phyloP scores from a whole-genome alignment of 345 rosid genomes.

The Acer negundo region DNA sequence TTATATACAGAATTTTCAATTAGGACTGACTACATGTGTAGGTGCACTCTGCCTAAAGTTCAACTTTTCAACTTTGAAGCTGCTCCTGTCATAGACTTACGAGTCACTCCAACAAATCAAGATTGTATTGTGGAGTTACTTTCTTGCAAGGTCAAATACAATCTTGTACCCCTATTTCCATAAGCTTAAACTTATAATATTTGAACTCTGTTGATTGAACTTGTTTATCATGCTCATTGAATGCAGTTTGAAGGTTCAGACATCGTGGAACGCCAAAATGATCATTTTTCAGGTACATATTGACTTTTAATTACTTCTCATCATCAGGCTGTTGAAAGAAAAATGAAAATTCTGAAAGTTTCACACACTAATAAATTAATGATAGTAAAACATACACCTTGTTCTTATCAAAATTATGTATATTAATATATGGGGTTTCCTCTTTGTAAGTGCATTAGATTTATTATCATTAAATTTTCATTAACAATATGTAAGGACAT shows the following conservation, averaged over 20 bases:
- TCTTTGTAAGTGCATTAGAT: not conserved
- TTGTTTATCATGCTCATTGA: constrained; percentile 6
- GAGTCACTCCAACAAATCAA: constrained; percentile 57
- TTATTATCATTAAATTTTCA: not conserved
- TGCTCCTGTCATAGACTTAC: constrained; percentile 65
- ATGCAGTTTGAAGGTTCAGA: constrained; percentile 79
- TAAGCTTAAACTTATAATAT: too few species aligned
- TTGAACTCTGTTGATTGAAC: not conserved
- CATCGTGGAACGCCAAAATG: constrained; percentile 66
- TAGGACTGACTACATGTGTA: constrained; percentile 27
- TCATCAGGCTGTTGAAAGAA: not conserved
- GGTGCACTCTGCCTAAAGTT: constrained; percentile 71
- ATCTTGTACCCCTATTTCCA: too few species aligned
- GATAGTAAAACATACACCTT: not conserved
- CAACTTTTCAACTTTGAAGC: constrained; percentile 72
- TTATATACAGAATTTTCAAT: not conserved
- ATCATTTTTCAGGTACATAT: constrained; percentile 62
- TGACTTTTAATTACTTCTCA: not conserved
- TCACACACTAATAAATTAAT: not conserved
- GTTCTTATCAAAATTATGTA: not conserved
- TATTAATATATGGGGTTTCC: not conserved
- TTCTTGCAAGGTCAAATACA: constrained; percentile 54
- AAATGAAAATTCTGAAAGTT: not conserved
- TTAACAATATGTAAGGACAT: not conserved
- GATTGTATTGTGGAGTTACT: constrained; percentile 76